A percentile compares a stretch with the other conserved stretches of the same genome.
Evolutionary conservation across 148 eudicot genomes (phyloP).

Genomic region (Dianthus caryophyllus): DNA sequence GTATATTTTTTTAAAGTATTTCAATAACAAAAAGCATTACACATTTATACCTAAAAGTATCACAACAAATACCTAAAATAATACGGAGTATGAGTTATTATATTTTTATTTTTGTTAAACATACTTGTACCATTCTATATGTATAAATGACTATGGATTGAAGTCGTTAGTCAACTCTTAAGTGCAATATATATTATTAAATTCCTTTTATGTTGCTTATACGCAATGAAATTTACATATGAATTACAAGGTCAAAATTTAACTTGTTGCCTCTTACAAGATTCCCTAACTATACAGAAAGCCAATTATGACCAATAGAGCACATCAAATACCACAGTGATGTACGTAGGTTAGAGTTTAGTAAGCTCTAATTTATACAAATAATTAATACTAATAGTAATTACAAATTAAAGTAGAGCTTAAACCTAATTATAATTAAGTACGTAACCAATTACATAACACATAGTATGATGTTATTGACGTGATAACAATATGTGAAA

Average conservation of each 20-base stretch:
- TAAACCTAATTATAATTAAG: no score
- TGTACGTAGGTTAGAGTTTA: not conserved
- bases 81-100: no score
- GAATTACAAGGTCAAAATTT: not conserved
- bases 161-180: not conserved
- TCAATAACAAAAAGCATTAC: no score
- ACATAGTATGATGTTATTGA: slow-evolving; percentile 23
- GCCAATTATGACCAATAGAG: not conserved
- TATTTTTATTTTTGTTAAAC: no score
- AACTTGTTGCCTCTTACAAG: not conserved
- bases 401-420: not conserved
- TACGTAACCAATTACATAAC: not conserved
- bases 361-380: not conserved
- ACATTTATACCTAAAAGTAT: no score
- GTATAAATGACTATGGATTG: no score
- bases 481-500: slow-evolving; percentile 27
- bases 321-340: not conserved
- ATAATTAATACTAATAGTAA: not conserved
- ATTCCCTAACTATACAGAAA: not conserved
- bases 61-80: no score
- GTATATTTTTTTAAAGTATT: no score
- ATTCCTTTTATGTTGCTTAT: slow-evolving; percentile 13
- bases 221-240: slow-evolving; percentile 3
- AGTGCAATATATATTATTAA: not conserved
- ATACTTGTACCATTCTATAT: no score